A percentile compares a stretch with the other conserved stretches of the same genome.
Evolutionary conservation across 352 stramenopile species (phyloP).

Genomic region (Plasmopara halstedii): DNA sequence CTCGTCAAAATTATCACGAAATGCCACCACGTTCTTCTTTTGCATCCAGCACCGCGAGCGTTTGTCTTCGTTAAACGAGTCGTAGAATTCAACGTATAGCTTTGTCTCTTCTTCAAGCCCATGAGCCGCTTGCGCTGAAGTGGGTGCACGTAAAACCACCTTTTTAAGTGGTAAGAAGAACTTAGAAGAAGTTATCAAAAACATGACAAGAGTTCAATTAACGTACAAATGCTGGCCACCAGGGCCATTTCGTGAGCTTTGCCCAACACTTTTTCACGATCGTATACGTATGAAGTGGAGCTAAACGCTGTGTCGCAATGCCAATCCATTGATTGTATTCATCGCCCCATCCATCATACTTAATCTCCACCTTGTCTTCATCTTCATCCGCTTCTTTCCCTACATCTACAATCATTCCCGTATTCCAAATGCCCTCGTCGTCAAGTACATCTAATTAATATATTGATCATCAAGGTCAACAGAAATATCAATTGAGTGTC

Average conservation of each 20-base stretch:
- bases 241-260: conserved; percentile 78
- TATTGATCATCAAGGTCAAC: background rate
- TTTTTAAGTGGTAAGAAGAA: conserved; percentile 6
- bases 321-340: conserved; percentile 76
- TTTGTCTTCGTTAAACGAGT: conserved; percentile 68
- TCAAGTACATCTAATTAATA: conserved; percentile 54
- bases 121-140: conserved; percentile 38
- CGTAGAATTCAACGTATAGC: conserved; percentile 78
- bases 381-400: conserved; percentile 35
- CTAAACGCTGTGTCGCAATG: conserved; percentile 46
- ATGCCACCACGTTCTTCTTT: conserved; percentile 68
- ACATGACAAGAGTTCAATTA: background rate
- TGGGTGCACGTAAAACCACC: conserved; percentile 66
- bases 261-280: conserved; percentile 84
- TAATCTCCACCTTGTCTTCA: conserved; percentile 57
- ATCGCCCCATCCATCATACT: conserved; percentile 78
- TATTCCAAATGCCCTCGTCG: conserved; percentile 83
- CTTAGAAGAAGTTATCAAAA: conserved; percentile 4
- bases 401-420: conserved; percentile 56
- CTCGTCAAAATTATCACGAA: conserved; percentile 69
- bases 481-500: background rate
- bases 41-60: conserved; percentile 79
- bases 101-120: conserved; percentile 64
- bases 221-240: conserved; percentile 73
- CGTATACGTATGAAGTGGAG: conserved; percentile 73